phyloP scores from a whole-genome alignment of 108 stramenopile genomes.

The Nitzschia inconspicua region DNA sequence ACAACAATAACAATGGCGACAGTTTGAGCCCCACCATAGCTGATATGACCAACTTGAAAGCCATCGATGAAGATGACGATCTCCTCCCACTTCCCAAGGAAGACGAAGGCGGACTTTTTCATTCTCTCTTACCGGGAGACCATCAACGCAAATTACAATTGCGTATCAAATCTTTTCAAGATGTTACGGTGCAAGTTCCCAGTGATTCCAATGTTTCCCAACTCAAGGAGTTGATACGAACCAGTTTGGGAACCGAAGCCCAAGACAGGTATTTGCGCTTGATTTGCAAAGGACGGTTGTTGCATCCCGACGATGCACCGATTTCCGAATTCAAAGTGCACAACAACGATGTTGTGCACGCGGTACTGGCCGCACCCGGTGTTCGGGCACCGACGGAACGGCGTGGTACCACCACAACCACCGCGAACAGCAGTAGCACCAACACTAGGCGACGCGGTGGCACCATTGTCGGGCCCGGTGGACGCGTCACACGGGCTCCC shows the following conservation, averaged over 20 bases:
- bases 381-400: not conserved
- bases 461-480: constrained; percentile 52
- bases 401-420: constrained; percentile 1
- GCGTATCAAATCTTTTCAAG: no score
- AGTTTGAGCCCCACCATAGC: no score
- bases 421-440: not conserved
- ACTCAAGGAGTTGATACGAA: constrained; percentile 26
- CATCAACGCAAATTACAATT: no score
- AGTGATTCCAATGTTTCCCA: no score
- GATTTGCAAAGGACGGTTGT: constrained; percentile 66
- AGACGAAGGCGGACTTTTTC: no score
- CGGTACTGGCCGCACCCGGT: constrained; percentile 52
- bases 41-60: no score
- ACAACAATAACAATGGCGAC: no score
- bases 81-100: no score
- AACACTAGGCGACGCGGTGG: constrained; percentile 25
- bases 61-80: no score
- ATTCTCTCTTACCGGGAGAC: no score
- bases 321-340: constrained; percentile 46
- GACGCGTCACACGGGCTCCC: constrained; percentile 31
- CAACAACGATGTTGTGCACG: constrained; percentile 69
- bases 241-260: constrained; percentile 2
- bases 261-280: constrained; percentile 55
- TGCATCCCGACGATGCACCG: constrained; percentile 63
- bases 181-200: no score